Base-by-base conservation (phyloP, 495 filamentous ascomycete species). In the Aspergillus funiculosus region DNA sequence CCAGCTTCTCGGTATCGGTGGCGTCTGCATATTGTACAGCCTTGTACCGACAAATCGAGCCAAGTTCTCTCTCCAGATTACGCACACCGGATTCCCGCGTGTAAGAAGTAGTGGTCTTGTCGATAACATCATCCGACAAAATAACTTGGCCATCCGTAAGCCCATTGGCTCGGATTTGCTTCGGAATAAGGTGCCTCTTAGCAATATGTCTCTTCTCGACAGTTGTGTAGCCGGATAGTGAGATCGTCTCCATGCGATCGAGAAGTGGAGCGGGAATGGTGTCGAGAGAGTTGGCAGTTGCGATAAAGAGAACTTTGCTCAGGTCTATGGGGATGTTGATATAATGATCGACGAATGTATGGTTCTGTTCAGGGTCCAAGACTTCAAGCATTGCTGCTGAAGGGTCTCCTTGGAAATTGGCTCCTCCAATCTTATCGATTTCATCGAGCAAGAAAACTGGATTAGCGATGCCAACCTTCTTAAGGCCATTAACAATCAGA, bases 321-420 rank as follows among this genome's bases (percentile, higher is more conserved):
- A 99, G 71, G 62, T 99, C 94, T 47, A 97, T 86, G 3, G 94
- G 94, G 36, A 96, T 89, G 57, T 86, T 90, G 64, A 99, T 81
- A 65, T 97, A 99, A 65, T 99, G 94, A 55, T 99, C 94, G 9
- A 77, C 84, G 66, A 99, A 99, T 11, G 81, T 81, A 64, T 94
- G 75, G 56, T 99, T 99, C 67, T 99, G 94, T 62, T 99, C 94
- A 6, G 94, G 94, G 58, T 99, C 94, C 17, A 99, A 77, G 9
- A 99, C 94, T 64, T 99, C 94, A 10, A 99, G 79, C 89, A 99
- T 94, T 1, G 94, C 94, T n/a, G 94, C 94, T 19, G 88, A 94
- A 6, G 94, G 94, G 56, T 99, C 94, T 26, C 94, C 94, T 55
- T 99, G 89, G 66, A 89, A 86, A 62, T 90, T 96, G 27, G 87